Conservation (phyloP, 352 stramenopile genomes). For the Phytophthora sojae region DNA sequence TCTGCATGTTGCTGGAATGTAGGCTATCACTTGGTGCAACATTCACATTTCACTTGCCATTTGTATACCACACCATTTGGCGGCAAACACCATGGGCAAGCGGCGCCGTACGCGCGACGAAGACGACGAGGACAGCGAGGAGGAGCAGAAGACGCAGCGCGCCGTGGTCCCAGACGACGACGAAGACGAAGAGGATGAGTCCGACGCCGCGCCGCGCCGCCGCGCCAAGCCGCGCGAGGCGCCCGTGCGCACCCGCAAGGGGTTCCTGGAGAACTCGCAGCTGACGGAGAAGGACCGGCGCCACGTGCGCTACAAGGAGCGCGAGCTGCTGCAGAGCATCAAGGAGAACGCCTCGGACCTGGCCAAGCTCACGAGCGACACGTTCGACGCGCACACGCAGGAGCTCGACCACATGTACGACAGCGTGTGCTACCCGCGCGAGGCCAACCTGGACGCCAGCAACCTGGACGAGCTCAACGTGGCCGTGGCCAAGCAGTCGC, state of each 20-base stretch:
- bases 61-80: conserved; percentile 3
- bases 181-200: neutral
- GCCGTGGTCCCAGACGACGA: conserved; percentile 3
- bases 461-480: conserved; percentile 88
- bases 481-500: conserved; percentile 76
- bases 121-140: conserved; percentile 27
- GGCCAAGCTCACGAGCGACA: conserved; percentile 65
- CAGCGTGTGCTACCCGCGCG: conserved; percentile 79
- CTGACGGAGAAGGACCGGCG: conserved; percentile 77
- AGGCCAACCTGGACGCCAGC: conserved; percentile 82
- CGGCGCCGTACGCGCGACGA: conserved; percentile 1
- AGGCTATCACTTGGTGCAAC: no score
- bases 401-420: conserved; percentile 83
- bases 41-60: no score
- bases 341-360: conserved; percentile 76
- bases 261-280: conserved; percentile 73
- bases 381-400: conserved; percentile 65
- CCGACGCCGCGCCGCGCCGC: neutral
- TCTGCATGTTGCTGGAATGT: no score
- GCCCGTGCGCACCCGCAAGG: conserved; percentile 35
- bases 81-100: conserved; percentile 30
- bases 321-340: conserved; percentile 77
- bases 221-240: conserved; percentile 2
- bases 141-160: conserved; percentile 27
- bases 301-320: conserved; percentile 77